Evolutionary conservation across 768 basidiomycete species (phyloP).

Genomic region (Tephrocybe rancida): DNA sequence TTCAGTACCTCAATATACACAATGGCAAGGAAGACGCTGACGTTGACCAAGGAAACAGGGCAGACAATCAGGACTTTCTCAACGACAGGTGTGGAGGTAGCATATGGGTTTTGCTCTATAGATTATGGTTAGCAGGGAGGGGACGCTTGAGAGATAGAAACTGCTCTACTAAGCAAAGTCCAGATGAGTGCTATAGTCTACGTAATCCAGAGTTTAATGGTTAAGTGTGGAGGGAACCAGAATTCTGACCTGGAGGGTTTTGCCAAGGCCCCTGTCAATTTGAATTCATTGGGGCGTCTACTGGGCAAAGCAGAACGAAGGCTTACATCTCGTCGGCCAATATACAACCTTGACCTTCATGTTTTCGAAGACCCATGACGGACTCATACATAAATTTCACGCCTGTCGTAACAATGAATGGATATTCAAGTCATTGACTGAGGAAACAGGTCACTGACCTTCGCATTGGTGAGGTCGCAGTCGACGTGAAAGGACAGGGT

Average conservation of each 20-base stretch:
- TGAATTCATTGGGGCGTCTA: slow-evolving; percentile 7
- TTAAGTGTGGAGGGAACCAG: background rate
- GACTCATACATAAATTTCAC: slow-evolving; percentile 93
- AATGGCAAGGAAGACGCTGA: slow-evolving; percentile 32
- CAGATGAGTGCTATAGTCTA: slow-evolving; percentile 92
- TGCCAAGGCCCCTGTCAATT: slow-evolving; percentile 95
- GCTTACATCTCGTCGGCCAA: slow-evolving; percentile 93
- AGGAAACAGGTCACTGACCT: slow-evolving; percentile 42
- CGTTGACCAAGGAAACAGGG: slow-evolving; percentile 87
- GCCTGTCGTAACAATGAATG: slow-evolving; percentile 38
- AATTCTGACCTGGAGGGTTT: slow-evolving; percentile 75
- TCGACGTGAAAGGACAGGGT: slow-evolving; percentile 76
- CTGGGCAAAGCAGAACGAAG: background rate
- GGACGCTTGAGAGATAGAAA: background rate
- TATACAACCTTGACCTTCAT: slow-evolving; percentile 93
- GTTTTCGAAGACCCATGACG: slow-evolving; percentile 91
- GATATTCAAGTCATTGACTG: background rate
- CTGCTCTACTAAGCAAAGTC: slow-evolving; percentile 81
- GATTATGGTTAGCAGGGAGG: background rate
- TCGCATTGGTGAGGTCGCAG: slow-evolving; percentile 91
- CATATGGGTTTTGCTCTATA: slow-evolving; percentile 84
- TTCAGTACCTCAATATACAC: background rate
- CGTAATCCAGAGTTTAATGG: background rate
- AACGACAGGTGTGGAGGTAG: slow-evolving; percentile 51
- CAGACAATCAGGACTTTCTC: slow-evolving; percentile 92